Percentiles rank a stretch among this genome's conserved stretches.
These are phyloP conservation scores for Exophiala dermatitidis DNA, from an alignment of 2,329 filamentous ascomycete species.

Conservation along the genomic window DNA sequence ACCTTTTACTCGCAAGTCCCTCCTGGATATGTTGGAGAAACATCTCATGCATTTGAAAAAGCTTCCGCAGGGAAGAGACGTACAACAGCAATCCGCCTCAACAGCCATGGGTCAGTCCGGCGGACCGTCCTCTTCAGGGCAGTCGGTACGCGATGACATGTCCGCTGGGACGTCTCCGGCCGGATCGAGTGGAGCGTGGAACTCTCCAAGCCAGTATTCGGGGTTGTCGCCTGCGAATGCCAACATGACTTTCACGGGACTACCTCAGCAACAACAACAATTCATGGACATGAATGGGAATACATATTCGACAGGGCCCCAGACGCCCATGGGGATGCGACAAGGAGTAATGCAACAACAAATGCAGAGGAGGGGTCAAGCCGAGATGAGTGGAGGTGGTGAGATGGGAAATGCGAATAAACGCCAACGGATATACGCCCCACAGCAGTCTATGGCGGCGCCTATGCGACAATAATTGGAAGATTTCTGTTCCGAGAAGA, in stretches of 20 bases:
- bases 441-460: conserved; percentile 20
- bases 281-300: conserved; percentile 19
- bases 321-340: conserved; percentile 19
- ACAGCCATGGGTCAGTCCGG: conserved; percentile 36
- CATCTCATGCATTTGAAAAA: conserved; percentile 80
- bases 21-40: conserved; percentile 78
- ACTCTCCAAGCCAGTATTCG: conserved; percentile 53
- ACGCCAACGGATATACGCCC: conserved; percentile 18
- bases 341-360: conserved; percentile 13
- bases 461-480: conserved; percentile 19
- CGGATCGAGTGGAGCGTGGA: conserved; percentile 54
- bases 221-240: conserved; percentile 51
- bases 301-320: conserved; percentile 11
- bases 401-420: conserved; percentile 21
- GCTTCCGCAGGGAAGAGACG: conserved; percentile 51
- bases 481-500: neutral
- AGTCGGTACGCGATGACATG: conserved; percentile 56
- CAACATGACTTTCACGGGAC: conserved; percentile 30
- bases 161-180: conserved; percentile 57
- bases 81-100: conserved; percentile 36
- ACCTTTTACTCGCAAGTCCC: conserved; percentile 84
- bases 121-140: conserved; percentile 45
- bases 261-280: conserved; percentile 16
- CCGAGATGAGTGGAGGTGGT: conserved; percentile 19
- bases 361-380: conserved; percentile 16